Evolutionary conservation across 768 basidiomycete species (phyloP).

Genomic region (Holtermannia corniformis): DNA sequence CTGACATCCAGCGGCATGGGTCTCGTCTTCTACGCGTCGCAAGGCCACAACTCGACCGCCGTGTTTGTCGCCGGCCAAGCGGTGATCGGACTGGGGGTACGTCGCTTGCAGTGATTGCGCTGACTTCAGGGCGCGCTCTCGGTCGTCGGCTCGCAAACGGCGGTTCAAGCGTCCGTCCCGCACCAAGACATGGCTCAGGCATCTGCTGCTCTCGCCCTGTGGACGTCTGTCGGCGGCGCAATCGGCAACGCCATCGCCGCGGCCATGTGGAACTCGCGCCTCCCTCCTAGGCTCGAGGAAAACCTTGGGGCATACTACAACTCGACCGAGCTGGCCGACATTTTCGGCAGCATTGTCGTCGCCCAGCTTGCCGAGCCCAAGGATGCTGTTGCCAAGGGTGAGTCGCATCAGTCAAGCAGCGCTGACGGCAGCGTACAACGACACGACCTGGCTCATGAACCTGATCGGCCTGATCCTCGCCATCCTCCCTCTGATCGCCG

Average conservation of each 20-base stretch:
- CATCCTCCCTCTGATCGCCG: conserved; percentile 33
- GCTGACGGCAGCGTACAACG: conserved; percentile 15
- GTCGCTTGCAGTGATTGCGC: neutral
- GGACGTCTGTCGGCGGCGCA: conserved; percentile 41
- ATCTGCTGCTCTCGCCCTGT: conserved; percentile 40
- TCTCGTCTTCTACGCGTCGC: conserved; percentile 15
- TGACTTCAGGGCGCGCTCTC: conserved; percentile 24
- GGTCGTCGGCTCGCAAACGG: conserved; percentile 37
- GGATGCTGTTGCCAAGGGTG: conserved; percentile 22
- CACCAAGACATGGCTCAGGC: conserved; percentile 42
- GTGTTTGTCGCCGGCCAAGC: conserved; percentile 35
- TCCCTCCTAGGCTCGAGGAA: conserved; percentile 19
- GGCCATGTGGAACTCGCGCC: conserved; percentile 30
- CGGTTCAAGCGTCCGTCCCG: conserved; percentile 41
- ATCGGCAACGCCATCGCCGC: conserved; percentile 41
- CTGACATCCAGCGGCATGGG: conserved; percentile 21
- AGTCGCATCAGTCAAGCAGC: neutral
- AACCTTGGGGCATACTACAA: conserved; percentile 27
- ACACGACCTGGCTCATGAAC: conserved; percentile 28
- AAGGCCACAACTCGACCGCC: conserved; percentile 15
- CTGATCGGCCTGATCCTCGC: conserved; percentile 34
- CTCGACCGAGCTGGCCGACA: conserved; percentile 27
- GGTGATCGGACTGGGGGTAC: conserved; percentile 25
- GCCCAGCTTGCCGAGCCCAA: conserved; percentile 31
- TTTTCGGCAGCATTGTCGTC: conserved; percentile 29